These are phyloP conservation scores for Metschnikowia continentalis DNA, from an alignment of 805 yeast genomes.

Conservation along the genomic window DNA sequence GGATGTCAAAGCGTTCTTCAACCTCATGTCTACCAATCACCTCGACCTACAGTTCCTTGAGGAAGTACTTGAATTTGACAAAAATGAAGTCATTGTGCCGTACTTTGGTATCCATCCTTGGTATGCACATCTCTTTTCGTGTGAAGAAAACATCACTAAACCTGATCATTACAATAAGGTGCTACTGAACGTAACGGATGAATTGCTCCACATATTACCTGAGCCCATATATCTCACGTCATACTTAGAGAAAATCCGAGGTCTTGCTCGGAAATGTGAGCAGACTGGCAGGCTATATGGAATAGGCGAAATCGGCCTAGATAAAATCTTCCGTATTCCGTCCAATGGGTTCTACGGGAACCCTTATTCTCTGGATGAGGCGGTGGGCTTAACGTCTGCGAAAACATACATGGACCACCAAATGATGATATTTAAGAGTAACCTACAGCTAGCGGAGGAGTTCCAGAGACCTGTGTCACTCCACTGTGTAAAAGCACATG, in stretches of 20 bases:
- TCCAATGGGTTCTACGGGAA: conserved; percentile 50
- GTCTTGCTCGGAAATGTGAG: conserved; percentile 16
- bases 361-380: conserved; percentile 4
- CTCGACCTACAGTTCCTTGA: conserved; percentile 29
- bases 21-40: conserved; percentile 39
- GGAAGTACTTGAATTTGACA: conserved; percentile 13
- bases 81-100: conserved; percentile 29
- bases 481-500: conserved; percentile 83
- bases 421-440: conserved; percentile 42
- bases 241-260: conserved; percentile 31
- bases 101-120: conserved; percentile 88
- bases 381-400: conserved; percentile 31
- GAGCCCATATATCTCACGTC: conserved; percentile 47
- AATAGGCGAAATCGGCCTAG: conserved; percentile 91
- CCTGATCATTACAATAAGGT: conserved; percentile 54
- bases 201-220: conserved; percentile 51
- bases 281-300: conserved; percentile 24
- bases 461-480: conserved; percentile 56
- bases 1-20: conserved; percentile 14
- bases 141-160: conserved; percentile 28
- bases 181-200: conserved; percentile 39
- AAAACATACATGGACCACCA: conserved; percentile 70
- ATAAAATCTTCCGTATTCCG: conserved; percentile 70
- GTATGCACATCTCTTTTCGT: conserved; percentile 66
- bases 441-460: conserved; percentile 52